phyloP scores from a whole-genome alignment of 164 flowering plant genomes.

The Santalum album region DNA sequence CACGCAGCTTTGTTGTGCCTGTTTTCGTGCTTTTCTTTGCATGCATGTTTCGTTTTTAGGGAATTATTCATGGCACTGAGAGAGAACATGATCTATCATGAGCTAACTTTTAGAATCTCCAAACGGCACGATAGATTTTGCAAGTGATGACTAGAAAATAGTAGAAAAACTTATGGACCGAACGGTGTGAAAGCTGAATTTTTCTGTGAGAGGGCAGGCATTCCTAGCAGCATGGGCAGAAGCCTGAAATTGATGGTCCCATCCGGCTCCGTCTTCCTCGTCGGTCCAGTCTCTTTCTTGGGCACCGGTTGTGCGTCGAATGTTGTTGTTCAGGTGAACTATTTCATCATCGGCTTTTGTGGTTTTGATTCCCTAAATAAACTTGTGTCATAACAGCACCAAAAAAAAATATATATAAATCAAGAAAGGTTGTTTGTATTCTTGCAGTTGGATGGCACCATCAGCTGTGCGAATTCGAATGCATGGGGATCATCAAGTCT shows the following conservation, averaged over 20 bases:
- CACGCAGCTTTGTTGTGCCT: too few relatives aligned
- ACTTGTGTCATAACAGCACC: too few relatives aligned
- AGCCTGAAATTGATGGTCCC: slow-evolving; percentile 77
- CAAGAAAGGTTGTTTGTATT: background rate
- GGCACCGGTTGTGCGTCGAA: slow-evolving; percentile 50
- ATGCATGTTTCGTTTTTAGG: too few relatives aligned
- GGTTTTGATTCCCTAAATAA: background rate
- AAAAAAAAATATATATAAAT: too few relatives aligned
- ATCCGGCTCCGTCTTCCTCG: slow-evolving; percentile 46
- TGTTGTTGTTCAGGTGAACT: slow-evolving; percentile 59
- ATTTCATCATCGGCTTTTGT: background rate
- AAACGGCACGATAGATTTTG: too few relatives aligned
- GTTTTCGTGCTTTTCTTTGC: too few relatives aligned
- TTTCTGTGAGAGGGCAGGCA: slow-evolving; percentile 38
- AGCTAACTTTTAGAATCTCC: too few relatives aligned
- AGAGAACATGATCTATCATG: too few relatives aligned
- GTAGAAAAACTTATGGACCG: too few relatives aligned
- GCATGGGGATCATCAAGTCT: slow-evolving; percentile 36
- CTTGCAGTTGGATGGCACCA: slow-evolving; percentile 47
- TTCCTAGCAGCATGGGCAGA: slow-evolving; percentile 72
- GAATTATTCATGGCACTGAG: too few relatives aligned
- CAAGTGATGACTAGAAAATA: too few relatives aligned
- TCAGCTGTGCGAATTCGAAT: slow-evolving; percentile 35
- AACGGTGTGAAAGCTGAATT: background rate
- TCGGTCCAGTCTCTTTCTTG: slow-evolving; percentile 60